These are phyloP conservation scores for Colletotrichum shisoi DNA, from an alignment of 2,329 filamentous ascomycete species.

Conservation along the genomic window DNA sequence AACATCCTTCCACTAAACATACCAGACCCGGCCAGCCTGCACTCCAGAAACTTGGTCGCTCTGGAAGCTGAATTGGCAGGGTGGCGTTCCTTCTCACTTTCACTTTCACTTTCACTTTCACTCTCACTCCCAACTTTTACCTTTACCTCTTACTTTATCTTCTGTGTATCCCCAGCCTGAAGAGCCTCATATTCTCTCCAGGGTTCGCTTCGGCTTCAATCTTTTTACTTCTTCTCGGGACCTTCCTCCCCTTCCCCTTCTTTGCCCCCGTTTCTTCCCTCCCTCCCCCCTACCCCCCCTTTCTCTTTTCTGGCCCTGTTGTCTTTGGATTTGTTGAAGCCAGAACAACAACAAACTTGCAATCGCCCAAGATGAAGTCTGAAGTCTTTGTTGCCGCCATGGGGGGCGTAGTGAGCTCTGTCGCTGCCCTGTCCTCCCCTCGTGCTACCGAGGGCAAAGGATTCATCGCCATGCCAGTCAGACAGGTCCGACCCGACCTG, in stretches of 20 bases:
- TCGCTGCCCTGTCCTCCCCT: slow-evolving; percentile 41
- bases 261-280: slow-evolving; percentile 1
- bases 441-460: slow-evolving; percentile 48
- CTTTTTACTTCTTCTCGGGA: slow-evolving; percentile 3
- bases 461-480: slow-evolving; percentile 51
- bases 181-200: slow-evolving; percentile 18
- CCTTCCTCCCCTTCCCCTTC: slow-evolving; percentile 13
- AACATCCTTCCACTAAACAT: slow-evolving; percentile 19
- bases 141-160: slow-evolving; percentile 20
- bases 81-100: slow-evolving; percentile 17
- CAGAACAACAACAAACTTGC: not conserved
- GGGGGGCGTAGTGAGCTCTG: slow-evolving; percentile 28
- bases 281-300: not conserved
- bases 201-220: slow-evolving; percentile 22
- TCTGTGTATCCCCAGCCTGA: not conserved
- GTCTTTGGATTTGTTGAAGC: slow-evolving; percentile 15
- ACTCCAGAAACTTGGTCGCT: slow-evolving; percentile 15
- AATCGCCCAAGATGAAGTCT: slow-evolving; percentile 27
- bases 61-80: slow-evolving; percentile 23
- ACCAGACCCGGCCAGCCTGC: slow-evolving; percentile 6
- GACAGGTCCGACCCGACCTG: slow-evolving; percentile 30
- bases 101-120: slow-evolving; percentile 8
- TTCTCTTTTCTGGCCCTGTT: not conserved
- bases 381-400: slow-evolving; percentile 14
- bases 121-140: not conserved